Percentiles rank a stretch among this genome's conserved stretches.
Conservation (phyloP, 2,329 filamentous ascomycete genomes). For the Cladosporium sp. region DNA sequence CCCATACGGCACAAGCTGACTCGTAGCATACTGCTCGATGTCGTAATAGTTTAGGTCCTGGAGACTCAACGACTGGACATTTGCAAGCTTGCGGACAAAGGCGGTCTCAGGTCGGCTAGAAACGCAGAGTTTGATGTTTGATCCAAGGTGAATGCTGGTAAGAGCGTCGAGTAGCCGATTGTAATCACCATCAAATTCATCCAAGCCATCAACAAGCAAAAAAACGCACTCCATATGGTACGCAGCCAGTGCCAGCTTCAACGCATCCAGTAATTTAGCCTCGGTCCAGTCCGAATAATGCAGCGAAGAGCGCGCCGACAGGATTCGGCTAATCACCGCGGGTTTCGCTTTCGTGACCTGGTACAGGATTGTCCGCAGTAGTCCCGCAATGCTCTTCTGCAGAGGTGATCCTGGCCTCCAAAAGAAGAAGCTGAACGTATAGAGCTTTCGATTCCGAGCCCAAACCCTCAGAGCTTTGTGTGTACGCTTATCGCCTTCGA, state of each 20-base stretch:
- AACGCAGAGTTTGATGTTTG: neutral
- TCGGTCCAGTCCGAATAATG: neutral
- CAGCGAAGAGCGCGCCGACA: neutral
- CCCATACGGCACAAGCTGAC: neutral
- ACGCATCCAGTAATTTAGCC: neutral
- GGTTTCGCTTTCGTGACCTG: neutral
- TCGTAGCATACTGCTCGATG: neutral
- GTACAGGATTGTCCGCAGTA: neutral
- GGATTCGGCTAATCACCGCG: neutral
- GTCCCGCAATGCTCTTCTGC: neutral
- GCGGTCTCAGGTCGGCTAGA: slow-evolving; percentile 2
- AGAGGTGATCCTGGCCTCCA: neutral
- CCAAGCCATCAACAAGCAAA: neutral
- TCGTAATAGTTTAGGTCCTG: neutral
- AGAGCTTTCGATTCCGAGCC: neutral
- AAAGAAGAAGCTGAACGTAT: slow-evolving; percentile 1
- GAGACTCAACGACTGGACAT: neutral
- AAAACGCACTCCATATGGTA: neutral
- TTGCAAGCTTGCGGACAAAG: neutral
- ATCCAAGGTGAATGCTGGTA: no score
- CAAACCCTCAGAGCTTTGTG: neutral
- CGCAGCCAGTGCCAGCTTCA: neutral
- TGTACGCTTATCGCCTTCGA: neutral
- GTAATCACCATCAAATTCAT: neutral
- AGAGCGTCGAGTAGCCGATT: neutral